Evolutionary conservation across 2,329 filamentous ascomycete species (phyloP).

Genomic region (Neofusicoccum ribis): DNA sequence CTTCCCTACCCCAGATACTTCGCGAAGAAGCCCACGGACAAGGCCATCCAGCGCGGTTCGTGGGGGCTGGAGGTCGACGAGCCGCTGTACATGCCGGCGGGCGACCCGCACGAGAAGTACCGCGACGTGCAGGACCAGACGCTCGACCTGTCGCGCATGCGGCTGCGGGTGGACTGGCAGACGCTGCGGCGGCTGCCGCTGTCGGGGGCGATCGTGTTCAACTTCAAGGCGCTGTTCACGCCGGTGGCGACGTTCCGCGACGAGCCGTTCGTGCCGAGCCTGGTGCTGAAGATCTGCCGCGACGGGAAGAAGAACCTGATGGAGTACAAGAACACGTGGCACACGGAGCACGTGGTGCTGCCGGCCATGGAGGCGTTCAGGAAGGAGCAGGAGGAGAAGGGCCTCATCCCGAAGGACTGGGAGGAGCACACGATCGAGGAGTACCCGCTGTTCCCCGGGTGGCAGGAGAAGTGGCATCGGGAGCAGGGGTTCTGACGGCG

Average conservation of each 20-base stretch:
- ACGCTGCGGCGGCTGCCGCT: conserved; percentile 77
- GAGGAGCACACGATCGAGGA: conserved; percentile 69
- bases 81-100: conserved; percentile 73
- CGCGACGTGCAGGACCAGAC: conserved; percentile 59
- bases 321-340: conserved; percentile 81
- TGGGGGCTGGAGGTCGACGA: conserved; percentile 79
- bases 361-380: conserved; percentile 65
- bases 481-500: conserved; percentile 59
- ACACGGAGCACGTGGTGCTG: conserved; percentile 71
- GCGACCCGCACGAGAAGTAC: conserved; percentile 63
- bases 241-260: conserved; percentile 67
- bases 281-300: conserved; percentile 67
- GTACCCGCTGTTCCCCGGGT: conserved; percentile 73
- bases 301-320: conserved; percentile 71
- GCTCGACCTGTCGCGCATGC: conserved; percentile 60
- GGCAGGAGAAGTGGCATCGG: conserved; percentile 72
- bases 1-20: conserved; percentile 63
- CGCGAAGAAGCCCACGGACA: conserved; percentile 70
- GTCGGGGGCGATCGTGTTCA: conserved; percentile 75
- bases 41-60: conserved; percentile 78
- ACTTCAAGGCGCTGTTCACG: conserved; percentile 86
- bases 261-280: conserved; percentile 70
- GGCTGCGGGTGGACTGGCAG: conserved; percentile 84
- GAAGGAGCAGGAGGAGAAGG: conserved; percentile 63
- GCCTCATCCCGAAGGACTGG: conserved; percentile 63